Evolutionary conservation across 2,329 filamentous ascomycete species (phyloP).

Genomic region (Diaporthe batatas): DNA sequence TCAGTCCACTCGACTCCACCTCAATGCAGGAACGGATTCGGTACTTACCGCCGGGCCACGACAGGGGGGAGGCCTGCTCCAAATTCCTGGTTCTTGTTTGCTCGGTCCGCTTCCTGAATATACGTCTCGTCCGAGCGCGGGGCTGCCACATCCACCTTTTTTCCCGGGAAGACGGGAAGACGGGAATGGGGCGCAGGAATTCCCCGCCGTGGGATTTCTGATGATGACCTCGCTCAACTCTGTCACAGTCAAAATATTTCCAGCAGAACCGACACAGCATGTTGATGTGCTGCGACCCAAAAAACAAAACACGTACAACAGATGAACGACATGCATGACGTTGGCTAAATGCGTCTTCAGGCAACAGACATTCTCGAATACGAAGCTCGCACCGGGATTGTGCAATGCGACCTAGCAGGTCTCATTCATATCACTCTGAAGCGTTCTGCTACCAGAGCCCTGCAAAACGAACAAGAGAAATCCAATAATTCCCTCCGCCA

Average conservation of each 20-base stretch:
- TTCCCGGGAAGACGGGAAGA: background rate
- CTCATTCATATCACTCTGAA: no score
- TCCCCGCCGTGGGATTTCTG: background rate
- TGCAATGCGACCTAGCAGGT: background rate
- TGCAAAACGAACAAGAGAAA: background rate
- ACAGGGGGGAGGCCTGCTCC: slow-evolving; percentile 15
- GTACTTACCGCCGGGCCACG: background rate
- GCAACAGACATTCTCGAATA: background rate
- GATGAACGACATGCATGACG: background rate
- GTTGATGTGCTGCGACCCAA: background rate
- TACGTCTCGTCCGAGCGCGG: slow-evolving; percentile 5
- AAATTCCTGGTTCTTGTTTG: background rate
- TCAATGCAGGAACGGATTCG: slow-evolving; percentile 21
- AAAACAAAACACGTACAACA: background rate
- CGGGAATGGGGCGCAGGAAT: background rate
- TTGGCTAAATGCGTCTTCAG: background rate
- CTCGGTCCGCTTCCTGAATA: background rate
- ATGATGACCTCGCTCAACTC: slow-evolving; percentile 9
- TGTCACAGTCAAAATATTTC: background rate
- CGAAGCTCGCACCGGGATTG: background rate
- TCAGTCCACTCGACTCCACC: slow-evolving; percentile 13
- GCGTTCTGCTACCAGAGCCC: background rate
- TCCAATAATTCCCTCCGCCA: background rate
- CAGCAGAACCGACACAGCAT: background rate
- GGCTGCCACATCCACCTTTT: slow-evolving; percentile 16